Base-by-base conservation (phyloP, 805 yeast genomes). In the Yamadazyma nakazawae region DNA sequence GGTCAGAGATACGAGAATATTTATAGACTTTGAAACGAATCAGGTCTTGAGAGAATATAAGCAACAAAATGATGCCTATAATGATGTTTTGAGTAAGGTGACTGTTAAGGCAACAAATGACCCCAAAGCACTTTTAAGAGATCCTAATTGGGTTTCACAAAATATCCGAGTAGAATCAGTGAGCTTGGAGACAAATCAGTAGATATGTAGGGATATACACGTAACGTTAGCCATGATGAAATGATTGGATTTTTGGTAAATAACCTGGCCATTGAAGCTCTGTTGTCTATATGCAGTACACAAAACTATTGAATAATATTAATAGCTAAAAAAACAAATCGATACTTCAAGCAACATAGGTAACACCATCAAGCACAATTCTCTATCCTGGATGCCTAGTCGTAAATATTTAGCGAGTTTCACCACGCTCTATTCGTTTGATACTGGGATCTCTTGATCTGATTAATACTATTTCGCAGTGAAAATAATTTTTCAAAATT, bases 1-100 rank as follows among this genome's bases (percentile, higher is more conserved):
- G 53, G 78, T 94, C 5, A 73, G 89, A 51, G 99, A 94, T 59
- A 86, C 96, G 0, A 72, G 99, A 47, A 68, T 91, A 0, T 92
- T 78, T 64, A 75, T 94, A 17, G 97, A 92, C 59, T 83, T 88
- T 56, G 79, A 73, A 31, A 77, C 81, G 3, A 75, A 80, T 54
- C 53, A 70, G 53, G 76, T 92, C 1, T 68, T 92, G 16, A 72
- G 96, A 50, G 97, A 92, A 66, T 84, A 82, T 64, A 85, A 85
- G 61, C 80, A 76, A 53, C 87, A 81, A 51, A 74, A 71, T 50
- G 59, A 63, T 26, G 59, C 58, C 14, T 72, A 71, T 54, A 62
- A 57, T 19, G 66, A 61, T 21, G 54, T 70, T 19, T 53, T 65
- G 39, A 51, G 51, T 19, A 66, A 61, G 40, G 54, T 56, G 4